Evolutionary conservation across 441 rosid genomes (phyloP), one percentile per base, ranked within the genome.

Genomic region (Erodium moschatum): DNA sequence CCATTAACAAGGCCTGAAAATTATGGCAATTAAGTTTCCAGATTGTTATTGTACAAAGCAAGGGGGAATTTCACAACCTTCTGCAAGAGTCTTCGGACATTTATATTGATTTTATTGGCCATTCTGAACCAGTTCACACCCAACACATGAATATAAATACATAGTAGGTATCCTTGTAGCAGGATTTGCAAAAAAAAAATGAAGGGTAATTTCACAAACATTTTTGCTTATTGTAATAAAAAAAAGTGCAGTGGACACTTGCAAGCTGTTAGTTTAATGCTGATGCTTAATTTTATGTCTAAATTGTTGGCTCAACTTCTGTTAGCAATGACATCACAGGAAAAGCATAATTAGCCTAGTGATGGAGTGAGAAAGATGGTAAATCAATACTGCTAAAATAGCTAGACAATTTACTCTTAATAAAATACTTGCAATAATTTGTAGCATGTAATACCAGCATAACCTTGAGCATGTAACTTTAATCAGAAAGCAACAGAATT

Each of bases 261-360:
- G 31, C 66, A 66, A 15, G 52, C 54, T 33, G 56, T 50, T 64
- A 56, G 31, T 44, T 38, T 27, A 38, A 10, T 44, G 38, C n/a
- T 10, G 65, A 61, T 13, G 35, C 29, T 61, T 21, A 12, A 31
- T 21, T 5, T 21, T 61, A 61, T 61, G 68, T 35, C 75, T 73
- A 63, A 68, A 76, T 77, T 70, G 86, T 74, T 76, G 69, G 80
- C 73, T 76, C 69, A 74, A 72, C 81, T 80, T 78, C 74, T 74
- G 74, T 58, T 35, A 72, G 73, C 71, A 58, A 60, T 84, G 86
- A 83, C 88, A 79, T 84, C 86, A 83, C 20, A 68, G 35, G 15
- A 27, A 24, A 35, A 35, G n/a, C 52, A 2, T 11, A 46, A 46
- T 61, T 24, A 24, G 33, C 65, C 65, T 61, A 24, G 65, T 60